A percentile compares a stretch with the other conserved stretches of the same genome.
These are phyloP conservation scores for Fremontodendron californicum DNA, from an alignment of 345 rosid genomes.

Conservation along the genomic window DNA sequence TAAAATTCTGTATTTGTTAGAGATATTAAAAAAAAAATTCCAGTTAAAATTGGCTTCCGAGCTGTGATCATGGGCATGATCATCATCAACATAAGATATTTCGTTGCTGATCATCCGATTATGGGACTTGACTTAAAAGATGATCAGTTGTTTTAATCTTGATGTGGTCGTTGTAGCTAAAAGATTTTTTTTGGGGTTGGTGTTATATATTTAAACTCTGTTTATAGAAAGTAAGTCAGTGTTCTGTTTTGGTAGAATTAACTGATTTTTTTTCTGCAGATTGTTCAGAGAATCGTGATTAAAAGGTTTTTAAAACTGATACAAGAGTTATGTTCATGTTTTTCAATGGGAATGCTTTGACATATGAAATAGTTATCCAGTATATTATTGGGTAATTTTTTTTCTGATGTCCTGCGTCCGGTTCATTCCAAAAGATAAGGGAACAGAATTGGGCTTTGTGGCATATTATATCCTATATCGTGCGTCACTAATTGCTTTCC, in stretches of 20 bases:
- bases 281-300: neutral
- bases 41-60: neutral
- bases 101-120: neutral
- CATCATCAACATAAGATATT: neutral
- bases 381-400: neutral
- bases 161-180: neutral
- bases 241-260: neutral
- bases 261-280: neutral
- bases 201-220: neutral
- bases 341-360: neutral
- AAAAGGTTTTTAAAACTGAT: neutral
- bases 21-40: neutral
- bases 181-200: neutral
- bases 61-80: constrained; percentile 1
- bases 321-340: neutral
- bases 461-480: neutral
- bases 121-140: neutral
- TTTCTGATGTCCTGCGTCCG: neutral
- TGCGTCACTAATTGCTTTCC: neutral
- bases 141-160: neutral
- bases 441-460: neutral
- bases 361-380: neutral
- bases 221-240: too few species aligned
- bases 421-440: neutral
- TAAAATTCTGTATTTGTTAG: neutral